Conservation (phyloP, 805 yeast genomes). For the Hanseniaspora valbyensis region DNA sequence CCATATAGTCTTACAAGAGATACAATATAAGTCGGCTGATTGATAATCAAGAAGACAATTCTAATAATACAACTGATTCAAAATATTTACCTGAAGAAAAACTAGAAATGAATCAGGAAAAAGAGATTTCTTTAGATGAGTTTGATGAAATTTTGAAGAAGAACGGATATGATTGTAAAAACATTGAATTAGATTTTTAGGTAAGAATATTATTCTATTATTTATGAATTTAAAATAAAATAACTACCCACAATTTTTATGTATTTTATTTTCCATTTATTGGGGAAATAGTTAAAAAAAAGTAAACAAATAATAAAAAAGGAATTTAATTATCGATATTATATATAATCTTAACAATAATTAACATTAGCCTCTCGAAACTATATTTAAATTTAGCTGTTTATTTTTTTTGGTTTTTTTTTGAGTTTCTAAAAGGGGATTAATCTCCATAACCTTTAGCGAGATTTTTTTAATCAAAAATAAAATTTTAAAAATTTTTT, state of each 20-base stretch:
- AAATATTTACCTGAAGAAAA: too few relatives aligned
- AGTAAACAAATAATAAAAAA: too few relatives aligned
- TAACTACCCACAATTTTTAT: too few relatives aligned
- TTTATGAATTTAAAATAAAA: too few relatives aligned
- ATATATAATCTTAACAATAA: not conserved
- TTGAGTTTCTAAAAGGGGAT: not conserved
- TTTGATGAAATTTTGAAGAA: not conserved
- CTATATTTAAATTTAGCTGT: too few relatives aligned
- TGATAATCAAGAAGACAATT: not conserved
- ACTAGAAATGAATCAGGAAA: not conserved
- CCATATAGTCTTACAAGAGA: not conserved
- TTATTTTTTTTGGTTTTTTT: too few relatives aligned
- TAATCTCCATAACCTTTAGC: not conserved
- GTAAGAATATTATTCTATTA: too few relatives aligned
- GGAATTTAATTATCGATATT: not conserved
- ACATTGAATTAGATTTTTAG: conserved; percentile 2
- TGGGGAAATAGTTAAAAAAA: too few relatives aligned
- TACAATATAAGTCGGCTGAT: not conserved
- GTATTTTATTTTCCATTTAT: too few relatives aligned
- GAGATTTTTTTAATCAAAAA: too few relatives aligned
- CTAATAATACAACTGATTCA: not conserved
- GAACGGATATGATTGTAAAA: not conserved
- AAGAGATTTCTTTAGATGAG: not conserved
- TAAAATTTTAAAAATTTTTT: too few relatives aligned
- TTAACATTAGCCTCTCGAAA: too few relatives aligned